Conservation (phyloP, 2,329 filamentous ascomycete species). For the Colletotrichum sp. region DNA sequence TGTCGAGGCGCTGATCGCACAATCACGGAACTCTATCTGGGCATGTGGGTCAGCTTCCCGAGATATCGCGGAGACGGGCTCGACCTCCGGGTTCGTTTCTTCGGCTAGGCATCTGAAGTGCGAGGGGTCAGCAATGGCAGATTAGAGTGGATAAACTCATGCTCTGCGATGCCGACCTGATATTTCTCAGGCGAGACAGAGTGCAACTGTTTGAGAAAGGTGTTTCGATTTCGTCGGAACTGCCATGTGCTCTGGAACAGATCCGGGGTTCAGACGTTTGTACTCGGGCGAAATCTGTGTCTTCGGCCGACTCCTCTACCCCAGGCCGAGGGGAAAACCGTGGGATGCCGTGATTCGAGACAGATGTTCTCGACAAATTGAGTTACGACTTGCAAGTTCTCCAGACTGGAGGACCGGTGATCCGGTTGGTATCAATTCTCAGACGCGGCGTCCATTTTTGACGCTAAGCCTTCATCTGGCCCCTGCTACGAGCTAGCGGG, state of each 20-base stretch:
- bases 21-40: neutral
- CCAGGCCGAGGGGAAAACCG: neutral
- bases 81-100: neutral
- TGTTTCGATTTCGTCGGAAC: neutral
- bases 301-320: neutral
- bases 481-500: neutral
- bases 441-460: neutral
- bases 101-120: neutral
- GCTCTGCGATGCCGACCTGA: neutral
- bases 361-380: neutral
- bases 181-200: neutral
- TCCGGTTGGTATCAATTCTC: neutral
- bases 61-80: neutral
- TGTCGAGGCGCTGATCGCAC: neutral
- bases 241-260: neutral
- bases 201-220: neutral
- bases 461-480: neutral
- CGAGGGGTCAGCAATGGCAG: neutral
- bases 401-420: neutral
- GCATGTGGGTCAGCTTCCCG: neutral
- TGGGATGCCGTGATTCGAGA: neutral
- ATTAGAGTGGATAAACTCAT: neutral
- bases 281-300: neutral
- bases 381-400: neutral
- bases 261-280: neutral